Percentiles rank a stretch among this genome's conserved stretches.
Conservation (phyloP, 2,329 filamentous ascomycete species). For the Mycosphaerella sp. region DNA sequence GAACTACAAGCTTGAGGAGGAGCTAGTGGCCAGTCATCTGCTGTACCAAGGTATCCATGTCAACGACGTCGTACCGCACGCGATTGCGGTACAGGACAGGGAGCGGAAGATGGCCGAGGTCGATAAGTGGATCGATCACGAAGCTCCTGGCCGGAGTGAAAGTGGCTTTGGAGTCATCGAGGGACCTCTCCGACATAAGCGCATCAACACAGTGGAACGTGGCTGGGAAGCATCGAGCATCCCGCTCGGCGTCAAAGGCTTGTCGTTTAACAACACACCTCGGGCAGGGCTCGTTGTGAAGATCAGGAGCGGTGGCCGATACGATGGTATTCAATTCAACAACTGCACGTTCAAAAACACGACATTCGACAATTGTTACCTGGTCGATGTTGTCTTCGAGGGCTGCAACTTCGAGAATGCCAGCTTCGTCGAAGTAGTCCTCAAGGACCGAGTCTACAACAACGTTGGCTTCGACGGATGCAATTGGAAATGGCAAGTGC, state of each 20-base stretch:
- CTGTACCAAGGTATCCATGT: not conserved
- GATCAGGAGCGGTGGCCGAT: not conserved
- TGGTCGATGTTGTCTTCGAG: constrained; percentile 3
- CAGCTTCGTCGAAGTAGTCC: constrained; percentile 2
- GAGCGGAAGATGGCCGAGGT: constrained; percentile 63
- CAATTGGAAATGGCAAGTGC: not conserved
- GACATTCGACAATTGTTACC: constrained; percentile 4
- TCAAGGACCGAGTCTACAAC: not conserved
- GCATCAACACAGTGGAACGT: not conserved
- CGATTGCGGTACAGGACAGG: constrained; percentile 81
- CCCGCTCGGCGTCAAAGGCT: not conserved
- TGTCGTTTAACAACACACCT: constrained; percentile 2
- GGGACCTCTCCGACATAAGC: not conserved
- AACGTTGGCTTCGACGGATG: not conserved
- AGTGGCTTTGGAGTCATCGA: not conserved
- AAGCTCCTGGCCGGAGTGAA: not conserved
- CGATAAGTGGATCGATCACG: not conserved
- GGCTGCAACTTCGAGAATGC: constrained; percentile 4
- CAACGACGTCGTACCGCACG: constrained; percentile 50
- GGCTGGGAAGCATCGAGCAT: not conserved
- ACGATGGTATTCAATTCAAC: not conserved
- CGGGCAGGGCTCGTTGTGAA: constrained; percentile 3
- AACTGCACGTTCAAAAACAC: not conserved
- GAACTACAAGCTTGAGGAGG: not conserved
- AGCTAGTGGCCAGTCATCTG: not conserved